A percentile compares a stretch with the other conserved stretches of the same genome.
These are phyloP conservation scores for Diaporthe australafricana DNA, from an alignment of 2,329 filamentous ascomycete species.

Conservation along the genomic window DNA sequence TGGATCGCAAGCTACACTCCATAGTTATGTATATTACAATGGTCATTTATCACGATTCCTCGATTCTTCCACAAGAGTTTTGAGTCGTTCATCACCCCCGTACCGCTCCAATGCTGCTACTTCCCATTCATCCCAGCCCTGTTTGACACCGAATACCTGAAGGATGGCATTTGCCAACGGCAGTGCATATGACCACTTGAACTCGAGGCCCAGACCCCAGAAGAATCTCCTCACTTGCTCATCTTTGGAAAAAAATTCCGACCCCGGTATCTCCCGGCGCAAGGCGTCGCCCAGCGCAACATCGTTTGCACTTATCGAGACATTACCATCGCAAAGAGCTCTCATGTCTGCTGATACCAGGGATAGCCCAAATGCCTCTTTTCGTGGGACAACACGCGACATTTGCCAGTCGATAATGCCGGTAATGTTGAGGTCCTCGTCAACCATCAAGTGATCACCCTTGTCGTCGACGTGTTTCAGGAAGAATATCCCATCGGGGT, in stretches of 20 bases:
- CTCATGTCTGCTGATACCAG: background rate
- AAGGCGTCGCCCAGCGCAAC: background rate
- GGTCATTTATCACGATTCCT: too few species aligned
- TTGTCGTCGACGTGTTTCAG: background rate
- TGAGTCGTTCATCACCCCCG: background rate
- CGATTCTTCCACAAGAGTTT: background rate
- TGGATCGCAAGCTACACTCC: too few species aligned
- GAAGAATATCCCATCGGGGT: constrained; percentile 43
- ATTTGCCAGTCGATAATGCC: constrained; percentile 58
- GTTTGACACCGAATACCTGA: background rate
- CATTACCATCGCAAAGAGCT: background rate
- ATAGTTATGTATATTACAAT: too few species aligned
- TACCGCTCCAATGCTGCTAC: background rate
- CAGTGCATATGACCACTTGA: background rate
- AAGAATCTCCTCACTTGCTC: background rate
- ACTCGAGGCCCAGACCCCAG: background rate
- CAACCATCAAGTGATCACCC: constrained; percentile 54
- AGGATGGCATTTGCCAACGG: background rate
- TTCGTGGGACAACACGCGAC: background rate
- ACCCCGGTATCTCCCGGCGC: too few species aligned
- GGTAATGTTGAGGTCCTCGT: constrained; percentile 58
- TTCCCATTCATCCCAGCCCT: background rate
- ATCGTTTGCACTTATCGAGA: background rate
- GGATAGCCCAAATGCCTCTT: background rate
- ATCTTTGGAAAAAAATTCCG: background rate